phyloP scores from a whole-genome alignment of 2,329 filamentous ascomycete species.

The Chlorencoelia australis region DNA sequence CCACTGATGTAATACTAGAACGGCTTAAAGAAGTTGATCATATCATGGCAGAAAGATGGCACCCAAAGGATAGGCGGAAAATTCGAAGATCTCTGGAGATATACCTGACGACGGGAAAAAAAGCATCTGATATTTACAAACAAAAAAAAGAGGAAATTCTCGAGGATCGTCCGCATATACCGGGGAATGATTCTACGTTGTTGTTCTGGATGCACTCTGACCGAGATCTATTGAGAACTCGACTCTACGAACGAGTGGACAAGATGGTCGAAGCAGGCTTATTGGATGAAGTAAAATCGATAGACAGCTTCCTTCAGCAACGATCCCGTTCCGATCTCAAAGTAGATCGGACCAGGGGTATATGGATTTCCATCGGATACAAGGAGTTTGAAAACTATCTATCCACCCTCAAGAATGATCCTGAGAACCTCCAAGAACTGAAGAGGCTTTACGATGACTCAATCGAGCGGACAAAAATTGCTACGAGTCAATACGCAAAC shows the following conservation, averaged over 20 bases:
- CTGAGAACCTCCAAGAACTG: constrained; percentile 31
- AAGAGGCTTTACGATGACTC: constrained; percentile 46
- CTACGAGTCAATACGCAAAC: constrained; percentile 80
- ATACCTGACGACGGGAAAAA: constrained; percentile 69
- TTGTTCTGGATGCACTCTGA: constrained; percentile 84
- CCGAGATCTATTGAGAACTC: constrained; percentile 52
- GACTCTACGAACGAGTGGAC: constrained; percentile 70
- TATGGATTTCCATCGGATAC: constrained; percentile 95
- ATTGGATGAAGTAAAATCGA: constrained; percentile 47
- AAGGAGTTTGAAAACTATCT: constrained; percentile 79
- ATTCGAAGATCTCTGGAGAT: constrained; percentile 87
- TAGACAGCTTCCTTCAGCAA: constrained; percentile 38
- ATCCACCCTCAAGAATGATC: constrained; percentile 31
- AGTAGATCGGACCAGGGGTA: constrained; percentile 69
- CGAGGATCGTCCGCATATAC: not conserved
- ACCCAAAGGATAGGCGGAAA: constrained; percentile 85
- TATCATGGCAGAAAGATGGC: constrained; percentile 82
- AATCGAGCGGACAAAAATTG: constrained; percentile 67
- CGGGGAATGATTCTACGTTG: constrained; percentile 23
- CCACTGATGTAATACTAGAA: constrained; percentile 61
- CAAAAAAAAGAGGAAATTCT: constrained; percentile 48
- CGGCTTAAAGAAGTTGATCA: constrained; percentile 76
- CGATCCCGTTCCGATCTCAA: constrained; percentile 37
- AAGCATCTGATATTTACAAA: constrained; percentile 77
- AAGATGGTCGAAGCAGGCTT: constrained; percentile 67